phyloP scores from a whole-genome alignment of 148 eudicot genomes.

The Oxyria digyna region DNA sequence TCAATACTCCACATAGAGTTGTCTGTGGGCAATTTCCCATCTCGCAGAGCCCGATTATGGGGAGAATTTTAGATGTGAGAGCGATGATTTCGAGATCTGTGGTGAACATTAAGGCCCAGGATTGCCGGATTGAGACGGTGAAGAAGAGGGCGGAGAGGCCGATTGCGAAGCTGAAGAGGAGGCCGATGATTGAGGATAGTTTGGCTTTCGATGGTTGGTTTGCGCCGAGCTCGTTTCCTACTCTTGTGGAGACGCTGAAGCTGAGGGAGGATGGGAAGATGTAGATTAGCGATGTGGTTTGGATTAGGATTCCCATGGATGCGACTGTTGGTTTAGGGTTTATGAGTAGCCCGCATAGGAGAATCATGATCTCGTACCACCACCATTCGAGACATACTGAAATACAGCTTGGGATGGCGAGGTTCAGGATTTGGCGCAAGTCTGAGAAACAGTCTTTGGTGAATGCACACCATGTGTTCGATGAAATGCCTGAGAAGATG shows the following conservation, averaged over 20 bases:
- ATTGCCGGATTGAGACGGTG: constrained; percentile 30
- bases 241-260: constrained; percentile 55
- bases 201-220: constrained; percentile 33
- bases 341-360: constrained; percentile 44
- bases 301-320: constrained; percentile 70
- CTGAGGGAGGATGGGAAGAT: constrained; percentile 70
- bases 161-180: constrained; percentile 32
- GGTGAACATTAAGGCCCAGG: constrained; percentile 61
- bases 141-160: constrained; percentile 48
- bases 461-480: constrained; percentile 50
- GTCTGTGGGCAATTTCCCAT: constrained; percentile 80
- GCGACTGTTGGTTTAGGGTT: constrained; percentile 49
- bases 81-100: constrained; percentile 38
- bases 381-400: constrained; percentile 83
- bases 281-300: constrained; percentile 61
- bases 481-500: constrained; percentile 26
- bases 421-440: constrained; percentile 33
- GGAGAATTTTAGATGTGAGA: constrained; percentile 44
- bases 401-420: constrained; percentile 72
- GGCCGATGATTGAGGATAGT: constrained; percentile 46
- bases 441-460: constrained; percentile 32
- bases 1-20: constrained; percentile 50
- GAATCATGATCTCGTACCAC: constrained; percentile 86
- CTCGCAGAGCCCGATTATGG: constrained; percentile 68
- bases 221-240: constrained; percentile 60